phyloP scores from a whole-genome alignment of 1,284 basidiomycete species.

The Leccinum solheimii region DNA sequence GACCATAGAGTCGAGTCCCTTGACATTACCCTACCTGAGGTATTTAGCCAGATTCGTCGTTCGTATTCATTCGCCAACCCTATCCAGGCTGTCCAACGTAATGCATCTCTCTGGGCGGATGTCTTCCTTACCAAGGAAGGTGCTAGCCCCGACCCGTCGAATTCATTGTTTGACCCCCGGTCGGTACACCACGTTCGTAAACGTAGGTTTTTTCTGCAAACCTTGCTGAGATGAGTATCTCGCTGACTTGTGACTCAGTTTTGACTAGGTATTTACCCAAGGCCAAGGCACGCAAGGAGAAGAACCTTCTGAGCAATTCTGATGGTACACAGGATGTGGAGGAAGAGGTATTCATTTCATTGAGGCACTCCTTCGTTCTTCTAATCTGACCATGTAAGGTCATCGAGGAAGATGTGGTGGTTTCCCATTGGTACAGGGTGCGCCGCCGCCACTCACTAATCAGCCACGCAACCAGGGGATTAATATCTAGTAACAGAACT shows the following conservation, averaged over 20 bases:
- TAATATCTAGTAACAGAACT: conserved; percentile 53
- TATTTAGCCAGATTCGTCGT: conserved; percentile 34
- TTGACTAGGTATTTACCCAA: conserved; percentile 83
- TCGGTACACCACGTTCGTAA: conserved; percentile 80
- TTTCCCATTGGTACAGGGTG: conserved; percentile 85
- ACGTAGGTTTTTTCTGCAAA: conserved; percentile 47
- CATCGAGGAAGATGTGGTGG: conserved; percentile 53
- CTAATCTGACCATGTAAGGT: conserved; percentile 21
- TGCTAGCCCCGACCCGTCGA: conserved; percentile 62
- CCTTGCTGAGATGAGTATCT: conserved; percentile 2
- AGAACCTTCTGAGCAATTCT: conserved; percentile 67
- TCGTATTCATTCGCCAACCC: conserved; percentile 5
- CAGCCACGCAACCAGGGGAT: background rate
- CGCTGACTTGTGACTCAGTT: conserved; percentile 46
- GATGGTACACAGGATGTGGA: conserved; percentile 43
- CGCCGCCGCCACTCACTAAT: conserved; percentile 13
- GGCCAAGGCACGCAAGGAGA: conserved; percentile 74
- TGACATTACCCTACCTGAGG: conserved; percentile 72
- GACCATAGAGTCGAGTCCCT: conserved; percentile 67
- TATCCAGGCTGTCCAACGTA: conserved; percentile 69
- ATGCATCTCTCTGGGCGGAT: conserved; percentile 85
- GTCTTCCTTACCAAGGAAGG: conserved; percentile 75
- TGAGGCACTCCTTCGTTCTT: conserved; percentile 6
- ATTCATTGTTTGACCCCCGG: conserved; percentile 49
- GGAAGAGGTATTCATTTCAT: conserved; percentile 36